Conservation (phyloP, 1,284 basidiomycete species). For the Austroboletus novae-zelandiae region DNA sequence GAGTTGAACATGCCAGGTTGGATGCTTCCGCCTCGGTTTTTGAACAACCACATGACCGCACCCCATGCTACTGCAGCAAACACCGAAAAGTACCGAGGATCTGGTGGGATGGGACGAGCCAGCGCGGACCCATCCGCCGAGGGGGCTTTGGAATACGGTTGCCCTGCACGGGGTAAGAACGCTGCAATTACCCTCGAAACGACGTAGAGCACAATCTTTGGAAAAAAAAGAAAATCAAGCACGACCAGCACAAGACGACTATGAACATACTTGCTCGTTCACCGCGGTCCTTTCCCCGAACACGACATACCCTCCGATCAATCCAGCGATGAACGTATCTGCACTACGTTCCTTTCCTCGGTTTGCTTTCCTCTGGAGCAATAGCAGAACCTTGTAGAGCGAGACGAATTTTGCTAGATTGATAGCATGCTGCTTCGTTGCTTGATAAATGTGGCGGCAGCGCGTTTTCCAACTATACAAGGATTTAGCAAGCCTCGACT, state of each 20-base stretch:
- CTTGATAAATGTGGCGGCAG: slow-evolving; percentile 68
- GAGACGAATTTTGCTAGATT: slow-evolving; percentile 94
- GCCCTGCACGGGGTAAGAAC: slow-evolving; percentile 73
- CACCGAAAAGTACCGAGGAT: slow-evolving; percentile 78
- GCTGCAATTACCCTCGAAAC: slow-evolving; percentile 86
- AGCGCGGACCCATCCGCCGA: slow-evolving; percentile 39
- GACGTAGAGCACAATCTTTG: slow-evolving; percentile 96
- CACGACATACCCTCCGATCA: slow-evolving; percentile 89
- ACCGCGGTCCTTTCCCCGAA: slow-evolving; percentile 96
- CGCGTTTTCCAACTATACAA: slow-evolving; percentile 65
- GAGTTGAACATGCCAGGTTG: slow-evolving; percentile 93
- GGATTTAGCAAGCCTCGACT: slow-evolving; percentile 11
- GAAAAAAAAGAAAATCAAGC: background rate
- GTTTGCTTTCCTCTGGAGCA: slow-evolving; percentile 80
- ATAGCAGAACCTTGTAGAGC: slow-evolving; percentile 85
- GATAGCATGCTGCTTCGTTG: slow-evolving; percentile 87
- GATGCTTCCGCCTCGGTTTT: slow-evolving; percentile 80
- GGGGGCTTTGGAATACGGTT: slow-evolving; percentile 41
- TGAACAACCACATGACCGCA: slow-evolving; percentile 96
- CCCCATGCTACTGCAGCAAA: slow-evolving; percentile 95
- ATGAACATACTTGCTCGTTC: slow-evolving; percentile 85
- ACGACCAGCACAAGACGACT: background rate
- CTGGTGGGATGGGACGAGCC: slow-evolving; percentile 74
- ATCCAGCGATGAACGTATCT: slow-evolving; percentile 92
- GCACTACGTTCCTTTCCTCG: slow-evolving; percentile 76